Evolutionary conservation across 78 protist species (phyloP), one percentile per base, ranked within the genome.

Genomic region (Monocercomonoides exilis): DNA sequence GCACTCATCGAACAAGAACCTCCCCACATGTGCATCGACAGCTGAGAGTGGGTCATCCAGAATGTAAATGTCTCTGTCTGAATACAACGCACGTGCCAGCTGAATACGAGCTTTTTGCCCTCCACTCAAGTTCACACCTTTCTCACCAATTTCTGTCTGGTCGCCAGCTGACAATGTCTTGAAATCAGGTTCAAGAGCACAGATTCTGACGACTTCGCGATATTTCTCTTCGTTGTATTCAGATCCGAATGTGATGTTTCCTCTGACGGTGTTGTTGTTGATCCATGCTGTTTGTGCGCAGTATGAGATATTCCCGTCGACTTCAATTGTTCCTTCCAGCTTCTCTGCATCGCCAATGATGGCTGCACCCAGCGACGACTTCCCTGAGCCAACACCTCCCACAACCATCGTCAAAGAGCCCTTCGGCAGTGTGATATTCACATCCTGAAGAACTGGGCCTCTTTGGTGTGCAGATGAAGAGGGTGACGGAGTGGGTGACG

Each of bases 71-170:
- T 89, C 92, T 3, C 79, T 79, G 36, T 44, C 44, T 2, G 77
- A 0, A 91, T 94, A 96, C 33, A 95, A 94, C 1, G 98, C 95
- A 3, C 99, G 93, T 0, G 99, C 99, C 3, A 95, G 85, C 6
- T 88, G 3, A 63, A 93, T 45, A 34, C 94, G 86, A 41, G 84
- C n/a, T n/a, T n/a, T n/a, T n/a, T n/a, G n/a, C n/a, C n/a, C n/a
- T n/a, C n/a, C n/a, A n/a, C n/a, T n/a, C 2, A 95, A 86, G 84
- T 84, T 95, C 85, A 92, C 42, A 21, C 70, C 70, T 21, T 63
- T 29, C 70, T 91, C 94, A 21, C 95, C 93, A 33, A 92, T 86
- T 82, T 88, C 92, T 6, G 91, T 88, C 38, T 33, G 46, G 54
- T 91, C 92, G 34, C 92, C 93, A 42, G 44, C 63, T 5, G 4